Conservation (phyloP, 2,329 filamentous ascomycete genomes). For the Aphanoascus verrucosus region DNA sequence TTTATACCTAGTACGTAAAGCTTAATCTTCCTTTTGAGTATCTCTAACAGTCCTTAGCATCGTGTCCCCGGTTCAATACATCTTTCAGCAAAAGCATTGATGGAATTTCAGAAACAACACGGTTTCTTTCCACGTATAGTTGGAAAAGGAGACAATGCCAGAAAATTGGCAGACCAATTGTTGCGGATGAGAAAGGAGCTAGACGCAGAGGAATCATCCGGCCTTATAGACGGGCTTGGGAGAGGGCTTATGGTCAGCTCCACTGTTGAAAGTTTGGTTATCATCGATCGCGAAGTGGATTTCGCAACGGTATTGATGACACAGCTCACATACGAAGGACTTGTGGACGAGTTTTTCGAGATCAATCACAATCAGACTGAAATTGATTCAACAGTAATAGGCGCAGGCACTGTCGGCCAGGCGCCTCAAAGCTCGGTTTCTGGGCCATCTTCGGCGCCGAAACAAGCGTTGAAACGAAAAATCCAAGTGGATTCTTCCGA, state of each 20-base stretch:
- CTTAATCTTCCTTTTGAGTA: not conserved
- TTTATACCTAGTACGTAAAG: slow-evolving; percentile 57
- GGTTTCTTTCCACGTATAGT: slow-evolving; percentile 90
- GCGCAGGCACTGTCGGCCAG: slow-evolving; percentile 49
- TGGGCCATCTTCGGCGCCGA: slow-evolving; percentile 38
- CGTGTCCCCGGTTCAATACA: slow-evolving; percentile 90
- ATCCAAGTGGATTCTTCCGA: slow-evolving; percentile 83
- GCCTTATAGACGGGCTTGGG: slow-evolving; percentile 43
- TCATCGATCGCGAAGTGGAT: slow-evolving; percentile 92
- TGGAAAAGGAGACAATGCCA: slow-evolving; percentile 91
- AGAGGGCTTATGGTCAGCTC: slow-evolving; percentile 73
- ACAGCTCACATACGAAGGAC: slow-evolving; percentile 89
- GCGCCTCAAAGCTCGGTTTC: slow-evolving; percentile 46
- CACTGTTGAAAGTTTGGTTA: slow-evolving; percentile 78
- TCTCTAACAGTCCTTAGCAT: slow-evolving; percentile 38
- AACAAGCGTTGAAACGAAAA: slow-evolving; percentile 67
- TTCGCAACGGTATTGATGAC: slow-evolving; percentile 86
- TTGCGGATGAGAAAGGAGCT: slow-evolving; percentile 86
- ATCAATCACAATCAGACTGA: slow-evolving; percentile 90
- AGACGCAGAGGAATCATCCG: slow-evolving; percentile 63
- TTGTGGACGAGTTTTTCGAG: slow-evolving; percentile 86
- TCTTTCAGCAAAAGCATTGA: slow-evolving; percentile 78
- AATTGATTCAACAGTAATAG: slow-evolving; percentile 80
- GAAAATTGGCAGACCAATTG: slow-evolving; percentile 74
- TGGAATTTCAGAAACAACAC: slow-evolving; percentile 84